Base-by-base conservation (phyloP, 371 early-diverging fungal genomes). In the Haplosporangium sp. region DNA sequence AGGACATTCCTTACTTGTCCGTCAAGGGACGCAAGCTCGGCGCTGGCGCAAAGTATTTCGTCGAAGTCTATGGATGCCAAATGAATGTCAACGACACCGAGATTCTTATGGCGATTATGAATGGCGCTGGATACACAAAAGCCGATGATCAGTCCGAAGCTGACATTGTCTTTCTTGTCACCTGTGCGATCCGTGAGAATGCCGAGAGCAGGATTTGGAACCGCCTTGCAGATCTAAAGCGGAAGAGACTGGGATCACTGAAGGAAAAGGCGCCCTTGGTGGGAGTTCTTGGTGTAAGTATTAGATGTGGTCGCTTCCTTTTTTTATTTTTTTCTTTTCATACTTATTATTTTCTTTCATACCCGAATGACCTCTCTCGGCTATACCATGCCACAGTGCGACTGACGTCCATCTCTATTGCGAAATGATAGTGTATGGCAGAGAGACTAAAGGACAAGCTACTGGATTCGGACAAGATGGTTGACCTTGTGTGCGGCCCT, bases 71-170 rank as follows among this genome's bases (percentile, higher is more conserved):
- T 69, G 94, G 94, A 7, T 93, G 94, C 72, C 94, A 93, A 76
- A 93, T 93, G 94, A 89, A 93, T 74, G 90, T 92, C 48, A 92
- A 88, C 70, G 94, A 93, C 67, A 91, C 94, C 0, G 94, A 93
- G 81, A 92, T 93, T 55, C 73, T 94, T 63, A 93, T 91, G 84
- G 81, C 92, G 1, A 89, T 94, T 40, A 84, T 94, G 85, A 86
- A 91, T 55, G 82, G 85, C 42, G 84, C 92, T 23, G 93, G 93
- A 13, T 94, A 91, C 73, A 80, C 82, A 59, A 84, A 90, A 52
- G 92, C 92, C 0, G 69, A 79, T 36, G 73, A 64, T 21, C 69
- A 87, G 18, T 83, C 82, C 5, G 87, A 89, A 7, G 93, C 94
- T 0, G 87, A 93, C 57, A 84, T 92, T 56, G 84, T 94, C 0